A percentile compares a stretch with the other conserved stretches of the same genome.
These are phyloP conservation scores for Zoysia pacifica DNA, from an alignment of 176 grass and related monocot species.

Conservation along the genomic window DNA sequence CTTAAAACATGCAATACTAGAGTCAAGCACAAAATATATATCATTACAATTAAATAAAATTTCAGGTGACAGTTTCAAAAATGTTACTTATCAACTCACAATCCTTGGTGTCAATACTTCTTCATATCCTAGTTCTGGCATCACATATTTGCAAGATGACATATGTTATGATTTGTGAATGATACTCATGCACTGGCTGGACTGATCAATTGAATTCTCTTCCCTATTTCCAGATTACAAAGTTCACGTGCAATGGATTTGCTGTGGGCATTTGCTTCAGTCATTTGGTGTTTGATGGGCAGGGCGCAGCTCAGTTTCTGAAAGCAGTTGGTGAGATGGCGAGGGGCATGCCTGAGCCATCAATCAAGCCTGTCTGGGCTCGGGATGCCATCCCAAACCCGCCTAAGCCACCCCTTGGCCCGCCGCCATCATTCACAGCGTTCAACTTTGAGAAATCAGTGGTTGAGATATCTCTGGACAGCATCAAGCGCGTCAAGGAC, in stretches of 20 bases:
- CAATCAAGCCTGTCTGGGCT: constrained; percentile 57
- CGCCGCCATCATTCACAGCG: constrained; percentile 34
- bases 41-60: not conserved
- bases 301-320: constrained; percentile 61
- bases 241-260: constrained; percentile 67
- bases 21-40: not conserved
- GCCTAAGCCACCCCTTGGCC: constrained; percentile 51
- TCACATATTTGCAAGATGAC: too few species aligned
- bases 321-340: constrained; percentile 71
- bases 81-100: not conserved
- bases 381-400: constrained; percentile 65
- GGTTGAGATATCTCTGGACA: constrained; percentile 59
- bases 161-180: too few species aligned
- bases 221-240: constrained; percentile 51
- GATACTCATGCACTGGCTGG: too few species aligned
- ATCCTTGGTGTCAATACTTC: not conserved
- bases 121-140: not conserved
- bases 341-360: constrained; percentile 43
- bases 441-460: constrained; percentile 61
- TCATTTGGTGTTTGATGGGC: constrained; percentile 67
- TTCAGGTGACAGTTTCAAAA: not conserved
- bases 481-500: constrained; percentile 55
- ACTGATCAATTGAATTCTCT: not conserved
- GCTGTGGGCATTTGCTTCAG: constrained; percentile 61
- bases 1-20: not conserved